Base-by-base conservation (phyloP, 805 yeast species). In the Metschnikowia continentalis region DNA sequence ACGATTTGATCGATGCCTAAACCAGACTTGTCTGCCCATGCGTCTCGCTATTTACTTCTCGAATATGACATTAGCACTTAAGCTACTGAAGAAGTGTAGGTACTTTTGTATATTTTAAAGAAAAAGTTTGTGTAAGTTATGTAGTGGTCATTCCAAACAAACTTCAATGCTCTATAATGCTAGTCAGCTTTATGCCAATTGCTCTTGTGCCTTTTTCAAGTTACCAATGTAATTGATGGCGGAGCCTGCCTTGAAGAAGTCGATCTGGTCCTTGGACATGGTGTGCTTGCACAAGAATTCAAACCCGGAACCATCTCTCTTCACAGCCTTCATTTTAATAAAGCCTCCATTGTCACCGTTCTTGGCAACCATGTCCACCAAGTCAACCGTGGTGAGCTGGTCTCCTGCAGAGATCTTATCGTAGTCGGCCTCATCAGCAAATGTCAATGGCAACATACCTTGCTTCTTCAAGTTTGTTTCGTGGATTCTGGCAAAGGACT, bases 391-490 rank as follows among this genome's bases (percentile, higher is more conserved):
- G 10, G 70, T 57, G 19, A 61, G 53, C 43, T 52, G 52, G 39
- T 94, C 98, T 57, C 94, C 89, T 35, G 91, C 77, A 47, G 81
- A 69, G 52, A 94, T 75, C 64, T 67, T 79, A 69, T 94, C 97
- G 67, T 92, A 94, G 65, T 94, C 99, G 35, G 79, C 73, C 67
- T 90, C 96, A 66, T 92, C 72, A 36, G 90, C 96, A 70, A 94
- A 94, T 23, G 96, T 88, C 65, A 94, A 75, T 35, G 99, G 99
- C 65, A 92, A 78, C 87, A 92, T 83, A 70, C 99, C 99, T 77
- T 94, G 99, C 72, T 94, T 94, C 79, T 92, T 94, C 74, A 92
- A 82, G 72, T 92, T 92, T 35, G 99, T 92, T 76, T 92, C 99
- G 72, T 92, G 99, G 63, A 92, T 92, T 79, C 99, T 86, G 35